Evolutionary conservation across 1,139 yeast species (phyloP), one percentile per base, ranked within the genome.

Genomic region (Kodamaea alishanica): DNA sequence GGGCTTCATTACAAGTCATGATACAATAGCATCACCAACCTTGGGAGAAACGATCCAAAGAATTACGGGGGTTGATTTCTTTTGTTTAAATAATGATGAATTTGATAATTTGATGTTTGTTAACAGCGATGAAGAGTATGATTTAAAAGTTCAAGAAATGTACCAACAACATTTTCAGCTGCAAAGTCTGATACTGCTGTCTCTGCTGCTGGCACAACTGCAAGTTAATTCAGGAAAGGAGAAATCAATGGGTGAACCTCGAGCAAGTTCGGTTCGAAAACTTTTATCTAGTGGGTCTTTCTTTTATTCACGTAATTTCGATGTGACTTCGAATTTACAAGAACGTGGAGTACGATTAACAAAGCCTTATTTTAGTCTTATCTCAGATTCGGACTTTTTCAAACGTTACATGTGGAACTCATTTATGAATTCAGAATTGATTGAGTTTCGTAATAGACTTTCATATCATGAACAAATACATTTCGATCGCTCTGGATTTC

Each of bases 361-460:
- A 68, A 70, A 5, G 33, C 55, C 63, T 20, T 40, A 45, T 4
- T 65, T 61, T 42, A 49, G 45, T 34, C 58, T 73, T 44, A 52
- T 68, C 43, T 73, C 78, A 12, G 71, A 63, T 43, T 63, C 68
- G 9, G 61, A 67, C 3, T 80, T 76, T 51, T 81, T 77, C 49
- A 63, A 70, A 33, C 63, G 75, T 35, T 83, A 78, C 52, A 69
- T 80, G 48, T 84, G 94, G 92, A 84, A 84, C 53, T 59, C 67
- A 11, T 76, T 70, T 49, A 66, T 84, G 70, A 70, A 77, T 27
- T 59, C 67, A 8, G 86, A 82, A 47, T 58, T 84, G 26, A 64
- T 81, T 2, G 75, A 71, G 30, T 81, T 84, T 58, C 63, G 92
- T 38, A 70, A 70, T 35, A 56, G 86, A 34, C 63, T 84, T 25